Conservation (phyloP, 116 monocot genomes). For the Cymodocea nodosa region DNA sequence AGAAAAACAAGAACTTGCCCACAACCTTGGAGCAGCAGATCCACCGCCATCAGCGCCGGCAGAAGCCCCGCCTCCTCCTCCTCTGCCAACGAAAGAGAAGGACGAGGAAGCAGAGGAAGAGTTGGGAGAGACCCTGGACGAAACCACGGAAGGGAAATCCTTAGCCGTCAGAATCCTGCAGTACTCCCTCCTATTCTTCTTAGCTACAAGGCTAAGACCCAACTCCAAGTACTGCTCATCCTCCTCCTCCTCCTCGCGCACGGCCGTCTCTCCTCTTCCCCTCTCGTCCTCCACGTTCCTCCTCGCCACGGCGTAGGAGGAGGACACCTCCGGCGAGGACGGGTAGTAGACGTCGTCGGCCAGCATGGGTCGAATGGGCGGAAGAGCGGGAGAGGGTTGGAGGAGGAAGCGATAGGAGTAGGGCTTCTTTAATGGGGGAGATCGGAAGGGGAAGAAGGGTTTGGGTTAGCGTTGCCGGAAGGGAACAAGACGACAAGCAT, state of each 20-base stretch:
- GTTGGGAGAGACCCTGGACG: constrained; percentile 17
- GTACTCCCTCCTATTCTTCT: constrained; percentile 12
- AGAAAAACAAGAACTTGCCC: neutral
- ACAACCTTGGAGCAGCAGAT: neutral
- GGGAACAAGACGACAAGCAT: neutral
- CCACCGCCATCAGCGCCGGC: constrained; percentile 18
- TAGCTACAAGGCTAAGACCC: constrained; percentile 35
- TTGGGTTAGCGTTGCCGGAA: neutral
- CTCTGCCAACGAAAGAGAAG: constrained; percentile 7
- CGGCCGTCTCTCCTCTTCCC: neutral
- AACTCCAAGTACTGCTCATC: constrained; percentile 51
- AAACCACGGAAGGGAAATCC: constrained; percentile 28
- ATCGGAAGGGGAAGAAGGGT: too few relatives aligned
- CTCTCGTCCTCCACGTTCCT: too few relatives aligned
- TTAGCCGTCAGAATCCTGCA: constrained; percentile 41
- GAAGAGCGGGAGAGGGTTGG: too few relatives aligned
- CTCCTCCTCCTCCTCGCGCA: constrained; percentile 2
- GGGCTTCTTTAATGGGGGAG: too few relatives aligned
- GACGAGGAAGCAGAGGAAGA: constrained; percentile 43
- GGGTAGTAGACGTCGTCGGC: neutral
- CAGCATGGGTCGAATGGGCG: neutral
- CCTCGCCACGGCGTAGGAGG: constrained; percentile 3
- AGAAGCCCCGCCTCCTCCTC: neutral
- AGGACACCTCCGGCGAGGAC: constrained; percentile 9
- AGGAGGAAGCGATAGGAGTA: too few relatives aligned